Evolutionary conservation across 2,329 filamentous ascomycete genomes (phyloP).

Genomic region (Penicillium sp.): DNA sequence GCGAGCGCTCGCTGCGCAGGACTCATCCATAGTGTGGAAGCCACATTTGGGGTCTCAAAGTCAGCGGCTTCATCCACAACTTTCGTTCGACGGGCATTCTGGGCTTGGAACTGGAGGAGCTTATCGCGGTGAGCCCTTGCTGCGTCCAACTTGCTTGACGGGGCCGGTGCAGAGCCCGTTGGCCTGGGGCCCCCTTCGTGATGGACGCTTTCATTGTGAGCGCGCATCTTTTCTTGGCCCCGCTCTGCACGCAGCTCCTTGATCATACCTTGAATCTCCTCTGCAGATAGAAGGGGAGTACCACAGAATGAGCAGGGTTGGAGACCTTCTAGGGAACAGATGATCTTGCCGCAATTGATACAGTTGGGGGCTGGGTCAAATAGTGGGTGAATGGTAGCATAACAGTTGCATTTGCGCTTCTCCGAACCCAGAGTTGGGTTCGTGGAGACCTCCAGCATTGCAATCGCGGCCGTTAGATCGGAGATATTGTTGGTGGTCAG

Average conservation of each 20-base stretch:
- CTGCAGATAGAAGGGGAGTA: conserved; percentile 68
- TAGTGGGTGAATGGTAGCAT: conserved; percentile 83
- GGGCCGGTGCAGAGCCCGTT: conserved; percentile 23
- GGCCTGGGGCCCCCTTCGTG: conserved; percentile 41
- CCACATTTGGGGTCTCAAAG: conserved; percentile 64
- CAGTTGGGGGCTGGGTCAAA: conserved; percentile 94
- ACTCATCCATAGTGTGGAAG: conserved; percentile 78
- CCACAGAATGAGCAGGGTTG: conserved; percentile 93
- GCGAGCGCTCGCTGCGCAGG: conserved; percentile 81
- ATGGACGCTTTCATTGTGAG: conserved; percentile 64
- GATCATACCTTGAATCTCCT: conserved; percentile 85
- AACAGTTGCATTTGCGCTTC: conserved; percentile 79
- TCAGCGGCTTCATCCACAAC: conserved; percentile 85
- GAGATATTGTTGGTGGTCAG: conserved; percentile 54
- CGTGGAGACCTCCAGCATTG: conserved; percentile 85
- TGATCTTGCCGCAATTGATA: conserved; percentile 87
- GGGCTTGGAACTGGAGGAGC: conserved; percentile 78
- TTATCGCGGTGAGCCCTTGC: conserved; percentile 80
- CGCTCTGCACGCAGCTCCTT: conserved; percentile 80
- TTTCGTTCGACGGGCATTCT: conserved; percentile 81
- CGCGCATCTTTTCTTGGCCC: conserved; percentile 81
- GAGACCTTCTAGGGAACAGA: conserved; percentile 91
- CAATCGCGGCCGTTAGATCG: conserved; percentile 76
- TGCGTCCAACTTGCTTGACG: conserved; percentile 62
- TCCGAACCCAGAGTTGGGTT: conserved; percentile 72